Conservation (phyloP, 306 rosid genomes). For the Casuarina equisetifolia region DNA sequence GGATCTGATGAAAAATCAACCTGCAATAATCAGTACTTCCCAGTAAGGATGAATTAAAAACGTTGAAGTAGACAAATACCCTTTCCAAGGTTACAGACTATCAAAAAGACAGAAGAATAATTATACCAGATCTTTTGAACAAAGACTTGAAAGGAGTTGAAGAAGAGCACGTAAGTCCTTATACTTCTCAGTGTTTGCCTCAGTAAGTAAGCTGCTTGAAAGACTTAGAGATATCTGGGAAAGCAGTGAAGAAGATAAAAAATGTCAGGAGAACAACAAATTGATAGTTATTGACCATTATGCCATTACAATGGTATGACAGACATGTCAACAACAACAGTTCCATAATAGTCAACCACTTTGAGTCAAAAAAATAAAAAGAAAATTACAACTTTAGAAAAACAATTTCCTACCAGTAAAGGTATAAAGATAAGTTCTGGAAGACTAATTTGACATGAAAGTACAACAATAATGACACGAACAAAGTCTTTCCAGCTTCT, state of each 20-base stretch:
- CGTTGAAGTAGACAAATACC: conserved; percentile 20
- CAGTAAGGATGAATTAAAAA: conserved; percentile 30
- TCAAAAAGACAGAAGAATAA: not conserved
- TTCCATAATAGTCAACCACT: not conserved
- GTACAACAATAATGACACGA: not conserved
- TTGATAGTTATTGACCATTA: not conserved
- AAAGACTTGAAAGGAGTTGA: conserved; percentile 90
- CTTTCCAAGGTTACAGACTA: conserved; percentile 21
- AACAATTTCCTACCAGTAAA: not conserved
- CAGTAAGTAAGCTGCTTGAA: conserved; percentile 76
- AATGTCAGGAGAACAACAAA: conserved; percentile 7
- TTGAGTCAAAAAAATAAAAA: not conserved
- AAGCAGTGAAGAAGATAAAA: conserved; percentile 20
- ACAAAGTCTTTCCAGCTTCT: not conserved
- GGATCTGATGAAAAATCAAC: conserved; percentile 92
- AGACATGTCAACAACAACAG: not conserved
- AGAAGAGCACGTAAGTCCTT: conserved; percentile 97
- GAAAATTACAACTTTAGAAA: not conserved
- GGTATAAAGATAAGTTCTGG: not conserved
- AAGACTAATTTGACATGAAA: not conserved
- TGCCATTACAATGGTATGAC: not conserved
- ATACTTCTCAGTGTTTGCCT: conserved; percentile 83
- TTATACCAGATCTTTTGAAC: conserved; percentile 88
- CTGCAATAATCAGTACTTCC: conserved; percentile 45
- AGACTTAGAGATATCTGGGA: conserved; percentile 80